Base-by-base conservation (phyloP, 805 yeast species). In the Schwanniomyces occidentalis region DNA sequence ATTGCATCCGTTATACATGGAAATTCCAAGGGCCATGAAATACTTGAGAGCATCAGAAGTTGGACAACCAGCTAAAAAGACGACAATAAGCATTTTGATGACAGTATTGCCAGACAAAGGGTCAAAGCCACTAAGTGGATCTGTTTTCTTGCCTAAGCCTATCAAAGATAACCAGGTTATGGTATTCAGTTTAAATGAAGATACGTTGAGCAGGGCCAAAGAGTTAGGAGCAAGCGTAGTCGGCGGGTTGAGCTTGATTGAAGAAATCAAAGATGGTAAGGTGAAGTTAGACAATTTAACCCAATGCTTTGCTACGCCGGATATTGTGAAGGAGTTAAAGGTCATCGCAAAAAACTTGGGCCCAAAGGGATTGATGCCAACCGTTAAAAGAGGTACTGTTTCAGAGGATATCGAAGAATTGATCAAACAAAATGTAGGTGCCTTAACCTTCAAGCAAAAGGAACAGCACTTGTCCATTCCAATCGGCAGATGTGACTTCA, bases 21-120 rank as follows among this genome's bases (percentile, higher is more conserved):
- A 77, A 32, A 70, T 88, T 6, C 76, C 85, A 5, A 60, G 65
- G 19, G 96, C 97, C 1, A 59, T 88, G 58, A 73, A 85, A 49
- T 89, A 80, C 52, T 56, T 91, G 37, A 73, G 96, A 44, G 96
- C 98, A 0, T 78, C 89, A 4, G 96, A 89, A 59, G 95, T 89
- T 4, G 98, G 99, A 4, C 78, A 85, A 52, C 78, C 91, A 2
- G 65, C 73, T 4, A 63, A 73, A n/a, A 79, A 80, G 48, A 80
- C 91, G 15, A 82, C 90, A 16, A 69, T 91, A 25, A 45, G 61
- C 18, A 69, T 85, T 12, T 60, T 85, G 35, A 76, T 82, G 34
- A 73, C 86, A 12, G 66, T 76, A 12, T 69, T 89, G 19, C 78
- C 82, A 14, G 91, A 83, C 40, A 80, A 77, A 53, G 96, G 96